Evolutionary conservation across 2,329 filamentous ascomycete species (phyloP), one percentile per base, ranked within the genome.

Genomic region (Diatrype stigma): DNA sequence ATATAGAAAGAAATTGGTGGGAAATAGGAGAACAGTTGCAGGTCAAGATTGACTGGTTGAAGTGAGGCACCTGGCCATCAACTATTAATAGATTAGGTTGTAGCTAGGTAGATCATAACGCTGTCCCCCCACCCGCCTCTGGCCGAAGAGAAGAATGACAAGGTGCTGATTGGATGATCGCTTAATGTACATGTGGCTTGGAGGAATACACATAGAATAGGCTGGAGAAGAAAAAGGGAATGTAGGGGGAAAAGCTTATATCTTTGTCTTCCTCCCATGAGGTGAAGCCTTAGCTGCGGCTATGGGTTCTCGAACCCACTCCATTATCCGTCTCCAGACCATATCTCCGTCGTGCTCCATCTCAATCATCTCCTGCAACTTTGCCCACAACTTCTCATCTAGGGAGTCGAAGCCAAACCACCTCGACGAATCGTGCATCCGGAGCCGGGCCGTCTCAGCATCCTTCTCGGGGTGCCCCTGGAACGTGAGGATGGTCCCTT

Each of bases 401-500:
- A 57, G 47, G 5, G 59, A 54, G 23, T 68, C 66, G 30, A 68
- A 63, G 3, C 67, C 67, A 53, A 67, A 72, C 70, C 72, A 73
- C 4, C 64, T 57, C 32, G 59, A 52, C 1, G 68, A 56, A 49
- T 73, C 66, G 51, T 66, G 55, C 45, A 75, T 56, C 52, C 73
- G 57, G 45, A 68, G 60, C 49, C 66, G 69, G 3, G 72, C 72
- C 17, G 72, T 67, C 34, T 62, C 62, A 6, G 62, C 63, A 48
- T 73, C 69, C 57, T 76, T 70, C 56, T 75, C 73, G 0, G 73
- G 74, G 50, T 76, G 74, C 1, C 71, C 72, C 53, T 77, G 74
- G 42, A 76, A 72, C 0, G 72, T 73, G 37, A 75, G 58, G 45
- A 75, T 67, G 3, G 64, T 67, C 48, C 70, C 70, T 49, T 60